Percentiles rank a stretch among this genome's conserved stretches.
These are phyloP conservation scores for Cenchrus purpureus DNA, from an alignment of 176 grass and related monocot genomes.

Conservation along the genomic window DNA sequence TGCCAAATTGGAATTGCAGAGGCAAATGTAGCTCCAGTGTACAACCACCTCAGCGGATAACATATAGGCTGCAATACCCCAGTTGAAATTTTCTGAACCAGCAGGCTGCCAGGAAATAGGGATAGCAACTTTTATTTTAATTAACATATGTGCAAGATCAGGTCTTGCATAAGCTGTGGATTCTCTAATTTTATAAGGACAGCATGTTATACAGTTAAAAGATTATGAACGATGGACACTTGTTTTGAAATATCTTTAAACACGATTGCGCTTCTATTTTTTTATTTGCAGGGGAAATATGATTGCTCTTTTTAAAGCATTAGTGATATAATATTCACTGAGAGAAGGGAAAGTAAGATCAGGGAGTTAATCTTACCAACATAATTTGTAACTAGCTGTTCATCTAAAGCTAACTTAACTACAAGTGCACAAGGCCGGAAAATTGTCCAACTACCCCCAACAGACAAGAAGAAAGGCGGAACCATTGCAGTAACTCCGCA, in stretches of 20 bases:
- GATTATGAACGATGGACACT: not conserved
- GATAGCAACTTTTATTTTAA: not conserved
- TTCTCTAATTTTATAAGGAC: not conserved
- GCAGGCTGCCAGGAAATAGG: constrained; percentile 8
- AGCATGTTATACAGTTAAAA: not conserved
- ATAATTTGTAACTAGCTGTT: not conserved
- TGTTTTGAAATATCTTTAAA: not conserved
- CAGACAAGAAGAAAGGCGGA: not conserved
- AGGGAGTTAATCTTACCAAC: not conserved
- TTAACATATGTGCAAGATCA: not conserved
- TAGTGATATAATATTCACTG: not conserved
- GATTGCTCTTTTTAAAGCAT: not conserved
- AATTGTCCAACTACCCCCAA: constrained; percentile 4
- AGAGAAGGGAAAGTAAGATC: not conserved
- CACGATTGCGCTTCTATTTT: not conserved
- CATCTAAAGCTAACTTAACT: constrained; percentile 7
- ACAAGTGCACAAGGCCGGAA: not conserved
- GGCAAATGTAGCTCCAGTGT: constrained; percentile 9
- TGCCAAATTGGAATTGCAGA: not conserved
- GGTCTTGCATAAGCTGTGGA: not conserved
- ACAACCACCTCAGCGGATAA: constrained; percentile 5
- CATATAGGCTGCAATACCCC: not conserved
- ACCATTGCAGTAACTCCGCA: constrained; percentile 10
- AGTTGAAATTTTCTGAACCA: constrained; percentile 3
- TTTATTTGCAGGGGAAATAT: not conserved